Evolutionary conservation across 106 monocot species (phyloP), one percentile per base, ranked within the genome.

Genomic region (Ottelia alismoides): DNA sequence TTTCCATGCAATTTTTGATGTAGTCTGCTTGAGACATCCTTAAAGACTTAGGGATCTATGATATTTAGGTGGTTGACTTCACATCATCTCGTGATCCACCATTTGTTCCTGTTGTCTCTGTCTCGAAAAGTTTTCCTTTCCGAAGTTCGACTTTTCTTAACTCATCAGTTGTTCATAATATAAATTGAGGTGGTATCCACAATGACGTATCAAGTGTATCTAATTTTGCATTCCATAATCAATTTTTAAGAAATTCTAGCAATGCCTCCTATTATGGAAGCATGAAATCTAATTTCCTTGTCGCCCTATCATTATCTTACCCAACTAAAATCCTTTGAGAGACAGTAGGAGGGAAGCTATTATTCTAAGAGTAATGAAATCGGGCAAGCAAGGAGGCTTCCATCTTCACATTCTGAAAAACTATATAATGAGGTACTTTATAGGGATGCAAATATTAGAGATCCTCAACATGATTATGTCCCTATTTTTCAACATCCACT

Each of bases 401-500:
- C 75, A 16, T 75, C 69, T 47, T 69, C 79, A 28, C 82, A 85
- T 1, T 16, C 59, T 35, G 84, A 88, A 7, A 78, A 62, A 31
- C 81, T 79, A 14, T 72, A 61, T 61, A 17, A 64, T 11, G 89
- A 94, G 31, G 60, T 72, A 48, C 62, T 62, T 30, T 74, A 71
- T 28, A 83, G 47, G 57, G 83, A 83, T 61, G 23, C 78, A 65
- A 66, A 40, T 19, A 72, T 74, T 51, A 77, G 72, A 65, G 80
- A 93, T 56, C 55, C 74, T 51, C 85, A 89, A 12, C 68, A 62
- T 77, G 74, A 45, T 61, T 72, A 78, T 74, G 77, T 96, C 46
- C 96, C 96, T 47, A 89, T 89, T 68, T 96, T 96, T 70, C 96
- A 96, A 49, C 78, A 85, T 31, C 96, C 96, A 44, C 88, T 94